Conservation (phyloP, 345 rosid species). For the Pistacia integerrima region DNA sequence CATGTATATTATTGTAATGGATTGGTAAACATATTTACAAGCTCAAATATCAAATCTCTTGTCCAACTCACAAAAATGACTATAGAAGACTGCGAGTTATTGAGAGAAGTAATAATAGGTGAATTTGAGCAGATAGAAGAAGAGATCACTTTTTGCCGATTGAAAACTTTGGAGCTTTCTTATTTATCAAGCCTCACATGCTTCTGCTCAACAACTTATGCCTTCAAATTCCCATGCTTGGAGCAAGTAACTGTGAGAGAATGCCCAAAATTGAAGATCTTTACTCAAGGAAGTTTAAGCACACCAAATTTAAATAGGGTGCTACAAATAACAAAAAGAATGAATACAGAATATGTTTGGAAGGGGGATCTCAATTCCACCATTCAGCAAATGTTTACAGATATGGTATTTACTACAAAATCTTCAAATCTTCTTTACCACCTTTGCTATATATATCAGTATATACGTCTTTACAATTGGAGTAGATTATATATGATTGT, state of each 20-base stretch:
- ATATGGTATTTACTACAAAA: no score
- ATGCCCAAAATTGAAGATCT: background rate
- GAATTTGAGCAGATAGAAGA: background rate
- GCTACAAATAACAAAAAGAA: conserved; percentile 11
- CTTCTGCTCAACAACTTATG: background rate
- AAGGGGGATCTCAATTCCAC: no score
- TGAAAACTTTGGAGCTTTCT: background rate
- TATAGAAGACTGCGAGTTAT: background rate
- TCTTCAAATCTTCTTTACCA: no score
- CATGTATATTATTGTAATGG: background rate
- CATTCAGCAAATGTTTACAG: no score
- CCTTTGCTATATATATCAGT: no score
- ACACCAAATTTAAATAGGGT: no score
- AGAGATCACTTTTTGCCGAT: background rate
- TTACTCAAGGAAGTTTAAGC: background rate
- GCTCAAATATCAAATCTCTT: background rate
- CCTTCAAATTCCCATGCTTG: background rate
- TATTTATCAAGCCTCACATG: background rate
- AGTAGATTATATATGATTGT: no score
- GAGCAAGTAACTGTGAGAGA: background rate
- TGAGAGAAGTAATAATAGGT: background rate
- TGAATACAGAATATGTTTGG: conserved; percentile 44
- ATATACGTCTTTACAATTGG: no score
- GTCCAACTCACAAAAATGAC: background rate
- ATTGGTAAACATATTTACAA: background rate